Evolutionary conservation across 2,329 filamentous ascomycete genomes (phyloP).

Genomic region (Monosporascus sp.): DNA sequence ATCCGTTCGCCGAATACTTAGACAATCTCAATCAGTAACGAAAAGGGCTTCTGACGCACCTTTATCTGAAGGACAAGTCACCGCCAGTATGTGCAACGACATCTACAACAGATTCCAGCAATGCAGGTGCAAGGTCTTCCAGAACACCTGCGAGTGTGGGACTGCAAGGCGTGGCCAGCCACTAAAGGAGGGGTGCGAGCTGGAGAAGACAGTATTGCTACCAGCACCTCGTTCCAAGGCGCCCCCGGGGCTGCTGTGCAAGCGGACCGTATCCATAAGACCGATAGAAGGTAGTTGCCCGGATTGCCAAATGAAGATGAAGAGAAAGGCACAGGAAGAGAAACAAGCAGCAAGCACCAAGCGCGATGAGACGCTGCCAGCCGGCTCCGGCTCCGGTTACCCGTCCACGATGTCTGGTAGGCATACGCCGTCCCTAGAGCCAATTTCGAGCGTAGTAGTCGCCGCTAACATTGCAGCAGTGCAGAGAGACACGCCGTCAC

Average conservation of each 20-base stretch:
- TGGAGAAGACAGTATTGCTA: conserved; percentile 15
- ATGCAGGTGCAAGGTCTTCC: conserved; percentile 28
- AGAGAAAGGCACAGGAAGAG: not conserved
- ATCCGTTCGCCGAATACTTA: too few relatives aligned
- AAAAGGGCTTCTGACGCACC: too few relatives aligned
- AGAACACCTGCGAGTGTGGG: conserved; percentile 29
- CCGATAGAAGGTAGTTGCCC: conserved; percentile 18
- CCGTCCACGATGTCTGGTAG: conserved; percentile 7
- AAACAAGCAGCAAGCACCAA: too few relatives aligned
- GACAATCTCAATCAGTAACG: too few relatives aligned
- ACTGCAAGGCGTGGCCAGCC: conserved; percentile 15
- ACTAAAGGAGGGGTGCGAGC: conserved; percentile 13
- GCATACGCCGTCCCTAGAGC: not conserved
- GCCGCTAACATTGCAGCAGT: conserved; percentile 1
- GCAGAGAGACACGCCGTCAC: conserved; percentile 3
- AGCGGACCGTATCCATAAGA: conserved; percentile 10
- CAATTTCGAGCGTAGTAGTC: not conserved
- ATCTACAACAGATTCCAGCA: conserved; percentile 19
- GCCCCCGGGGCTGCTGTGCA: conserved; percentile 15
- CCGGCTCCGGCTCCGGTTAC: not conserved
- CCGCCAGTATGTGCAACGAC: conserved; percentile 26
- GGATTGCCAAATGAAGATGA: conserved; percentile 8
- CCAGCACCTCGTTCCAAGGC: conserved; percentile 13
- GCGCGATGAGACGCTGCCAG: not conserved
- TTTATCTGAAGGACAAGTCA: too few relatives aligned